Evolutionary conservation across 495 filamentous ascomycete species (phyloP), one percentile per base, ranked within the genome.

Genomic region (Delitschia confertaspora): DNA sequence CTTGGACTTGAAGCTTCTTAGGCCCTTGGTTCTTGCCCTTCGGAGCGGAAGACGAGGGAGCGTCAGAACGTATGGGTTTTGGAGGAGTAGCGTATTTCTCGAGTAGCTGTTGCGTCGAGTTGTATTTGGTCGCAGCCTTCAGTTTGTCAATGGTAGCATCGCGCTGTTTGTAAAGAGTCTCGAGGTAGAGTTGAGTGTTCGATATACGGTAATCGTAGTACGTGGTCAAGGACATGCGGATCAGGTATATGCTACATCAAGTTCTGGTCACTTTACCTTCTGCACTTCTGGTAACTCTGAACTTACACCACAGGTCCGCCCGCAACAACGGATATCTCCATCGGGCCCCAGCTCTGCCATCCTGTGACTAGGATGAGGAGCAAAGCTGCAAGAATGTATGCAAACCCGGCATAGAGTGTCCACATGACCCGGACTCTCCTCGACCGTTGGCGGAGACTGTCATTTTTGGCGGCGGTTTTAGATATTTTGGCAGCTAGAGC

Each of bases 91-190:
- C 88, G 60, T 98, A 98, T 58, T 95, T 98, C 57, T 96, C 83
- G 2, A 98, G 75, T 37, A 98, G 65, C 55, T 94, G 78, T 58
- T 93, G 83, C 11, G 91, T 98, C 5, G 88, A 87, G 63, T 95
- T 82, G 66, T 93, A 98, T 59, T 84, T 93, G 24, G 91, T 98
- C 14, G 88, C 88, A 21, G 77, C 75, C 64, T 96, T 98, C 35
- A 98, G 76, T 64, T 87, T 88, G 57, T 93, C 83, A 50, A 98
- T 95, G 1, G 88, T 93, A 55, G 78, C 76, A 38, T 82, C 75
- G 33, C 88, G 78, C 63, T 95, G 82, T 42, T 75, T 71, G 38
- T 89, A 72, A 8, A 86, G 72, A 2, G 69, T 73, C 41, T 94
- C 80, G 18, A 95, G 71, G n/a, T 76, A 71, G 17, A 65, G 51